phyloP scores from a whole-genome alignment of 2,329 filamentous ascomycete species.

The Sarocladium oryzae region DNA sequence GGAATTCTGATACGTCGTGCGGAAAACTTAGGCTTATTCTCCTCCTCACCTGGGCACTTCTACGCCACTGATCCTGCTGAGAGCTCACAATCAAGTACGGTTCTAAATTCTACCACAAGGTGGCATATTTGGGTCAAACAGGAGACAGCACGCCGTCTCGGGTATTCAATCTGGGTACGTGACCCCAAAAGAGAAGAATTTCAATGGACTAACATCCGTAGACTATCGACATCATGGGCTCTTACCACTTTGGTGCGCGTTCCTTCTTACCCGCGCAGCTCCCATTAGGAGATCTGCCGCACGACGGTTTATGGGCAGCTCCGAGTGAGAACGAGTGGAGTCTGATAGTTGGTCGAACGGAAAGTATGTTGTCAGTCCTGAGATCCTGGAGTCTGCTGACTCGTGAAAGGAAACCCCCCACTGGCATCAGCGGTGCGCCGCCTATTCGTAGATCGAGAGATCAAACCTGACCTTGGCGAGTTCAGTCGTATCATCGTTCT shows the following conservation, averaged over 20 bases:
- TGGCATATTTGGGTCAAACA: conserved; percentile 9
- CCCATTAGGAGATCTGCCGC: not conserved
- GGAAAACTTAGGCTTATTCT: conserved; percentile 7
- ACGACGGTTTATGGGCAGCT: conserved; percentile 1
- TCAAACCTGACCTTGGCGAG: conserved; percentile 17
- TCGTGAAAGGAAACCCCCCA: conserved; percentile 12
- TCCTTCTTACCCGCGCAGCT: not conserved
- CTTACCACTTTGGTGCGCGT: conserved; percentile 1
- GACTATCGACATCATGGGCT: conserved; percentile 5
- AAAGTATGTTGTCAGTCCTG: conserved; percentile 10
- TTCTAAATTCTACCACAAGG: not conserved
- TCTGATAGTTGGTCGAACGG: not conserved
- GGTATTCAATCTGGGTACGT: conserved; percentile 14
- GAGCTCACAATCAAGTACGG: not conserved
- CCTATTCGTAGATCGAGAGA: conserved; percentile 13
- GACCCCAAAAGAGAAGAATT: not conserved
- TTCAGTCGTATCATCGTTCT: conserved; percentile 16
- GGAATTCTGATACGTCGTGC: not conserved
- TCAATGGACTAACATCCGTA: not conserved
- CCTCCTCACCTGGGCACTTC: not conserved
- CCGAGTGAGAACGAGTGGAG: conserved; percentile 1
- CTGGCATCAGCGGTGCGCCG: conserved; percentile 9
- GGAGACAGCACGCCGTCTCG: conserved; percentile 12
- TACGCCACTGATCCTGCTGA: not conserved
- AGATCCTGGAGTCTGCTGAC: conserved; percentile 11